phyloP scores from a whole-genome alignment of 148 eudicot genomes.

The Drosera capensis region DNA sequence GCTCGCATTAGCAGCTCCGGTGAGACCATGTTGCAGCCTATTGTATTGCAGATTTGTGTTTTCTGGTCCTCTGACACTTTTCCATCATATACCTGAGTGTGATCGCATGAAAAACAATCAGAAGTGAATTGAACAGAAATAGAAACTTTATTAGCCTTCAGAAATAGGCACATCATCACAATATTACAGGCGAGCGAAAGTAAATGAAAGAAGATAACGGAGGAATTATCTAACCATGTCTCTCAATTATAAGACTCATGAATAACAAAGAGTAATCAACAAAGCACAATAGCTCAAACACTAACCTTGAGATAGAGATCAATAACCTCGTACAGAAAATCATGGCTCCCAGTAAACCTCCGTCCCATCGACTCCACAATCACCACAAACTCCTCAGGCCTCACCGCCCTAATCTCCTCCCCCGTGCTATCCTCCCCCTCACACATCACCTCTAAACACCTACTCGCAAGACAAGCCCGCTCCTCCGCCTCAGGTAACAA shows the following conservation, averaged over 20 bases:
- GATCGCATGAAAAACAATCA: not conserved
- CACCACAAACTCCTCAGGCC: slow-evolving; percentile 26
- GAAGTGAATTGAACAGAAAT: not conserved
- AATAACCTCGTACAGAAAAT: slow-evolving; percentile 44
- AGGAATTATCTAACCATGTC: not conserved
- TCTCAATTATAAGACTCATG: not conserved
- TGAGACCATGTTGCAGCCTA: slow-evolving; percentile 66
- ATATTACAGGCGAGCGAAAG: no score
- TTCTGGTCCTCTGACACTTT: slow-evolving; percentile 48
- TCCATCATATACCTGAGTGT: slow-evolving; percentile 33
- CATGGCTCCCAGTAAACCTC: slow-evolving; percentile 41
- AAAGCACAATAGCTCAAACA: not conserved
- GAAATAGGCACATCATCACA: not conserved
- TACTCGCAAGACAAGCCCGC: slow-evolving; percentile 35
- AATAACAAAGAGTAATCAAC: not conserved
- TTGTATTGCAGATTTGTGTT: slow-evolving; percentile 46
- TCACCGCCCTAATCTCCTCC: slow-evolving; percentile 27
- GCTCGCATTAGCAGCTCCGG: slow-evolving; percentile 51
- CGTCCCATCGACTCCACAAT: slow-evolving; percentile 35
- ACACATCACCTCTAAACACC: slow-evolving; percentile 52
- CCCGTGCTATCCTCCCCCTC: slow-evolving; percentile 17
- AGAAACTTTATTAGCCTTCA: not conserved
- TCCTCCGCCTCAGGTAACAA: slow-evolving; percentile 71
- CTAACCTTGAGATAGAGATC: slow-evolving; percentile 73
- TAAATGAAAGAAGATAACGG: not conserved